Base-by-base conservation (phyloP, 257 asterid genomes). In the Galeopsis tetrahit region DNA sequence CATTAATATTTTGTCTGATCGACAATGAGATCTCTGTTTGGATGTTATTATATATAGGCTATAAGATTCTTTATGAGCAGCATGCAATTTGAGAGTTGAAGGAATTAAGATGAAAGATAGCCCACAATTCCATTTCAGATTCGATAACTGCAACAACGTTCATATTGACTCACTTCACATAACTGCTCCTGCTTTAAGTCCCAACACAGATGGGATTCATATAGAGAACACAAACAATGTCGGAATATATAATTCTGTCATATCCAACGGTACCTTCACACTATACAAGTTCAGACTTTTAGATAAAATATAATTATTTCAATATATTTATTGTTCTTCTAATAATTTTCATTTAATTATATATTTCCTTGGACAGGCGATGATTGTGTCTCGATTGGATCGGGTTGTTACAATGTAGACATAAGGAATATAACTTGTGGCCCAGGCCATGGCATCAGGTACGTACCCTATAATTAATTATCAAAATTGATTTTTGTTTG, bases 361-460 rank as follows among this genome's bases (percentile, higher is more conserved):
- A 35, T 6, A 35, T 6, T 9, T 63, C 14, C 28, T 49, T 11
- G 14, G 13, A 43, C 78, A 87, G 93, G 93, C 4, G 94, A 88
- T 40, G 94, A 88, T 40, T 88, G 94, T 63, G 85, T 88, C 10
- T 88, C 94, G 0, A 88, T 88, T 10, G 94, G 94, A 52, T 78
- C 91, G 0, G 94, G 94, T 9, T 85, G 89, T 82, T 76, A 79
- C 52, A 80, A 84, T 32, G 88, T 88, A 5, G 89, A 88, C 74
- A 88, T 88, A 33, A 82, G 78, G 75, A 88, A 85, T 64, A 36
- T 88, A n/a, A 88, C 91, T 7, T 88, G 94, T 66, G 94, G 91
- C 1, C 91, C 88, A 0, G 73, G 94, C 17, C 94, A 88, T 60
- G 94, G 94, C 56, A 88, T 88, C 70, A 87, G 93, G 93, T 87